These are phyloP conservation scores for Aspergillus avenaceus DNA, from an alignment of 495 filamentous ascomycete species.

Conservation along the genomic window DNA sequence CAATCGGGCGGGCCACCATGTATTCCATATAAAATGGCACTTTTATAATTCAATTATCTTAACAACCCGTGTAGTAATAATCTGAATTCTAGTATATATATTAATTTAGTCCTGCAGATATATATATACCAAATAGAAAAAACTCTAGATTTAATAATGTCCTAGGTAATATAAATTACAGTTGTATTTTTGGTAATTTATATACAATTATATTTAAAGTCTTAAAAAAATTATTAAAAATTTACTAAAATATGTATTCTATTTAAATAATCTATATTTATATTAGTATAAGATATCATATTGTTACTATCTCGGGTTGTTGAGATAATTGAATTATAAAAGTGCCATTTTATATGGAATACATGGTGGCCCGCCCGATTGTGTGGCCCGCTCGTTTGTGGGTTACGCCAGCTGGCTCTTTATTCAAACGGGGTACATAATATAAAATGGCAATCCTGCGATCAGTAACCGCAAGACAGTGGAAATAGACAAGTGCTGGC, in stretches of 20 bases:
- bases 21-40: too few relatives aligned
- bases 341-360: background rate
- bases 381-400: background rate
- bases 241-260: background rate
- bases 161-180: background rate
- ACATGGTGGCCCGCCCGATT: background rate
- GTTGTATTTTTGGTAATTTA: background rate
- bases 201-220: background rate
- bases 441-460: too few relatives aligned
- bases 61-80: background rate
- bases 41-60: background rate
- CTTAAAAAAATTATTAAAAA: background rate
- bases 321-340: background rate
- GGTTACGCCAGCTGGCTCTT: too few relatives aligned
- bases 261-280: background rate
- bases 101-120: too few relatives aligned
- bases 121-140: background rate
- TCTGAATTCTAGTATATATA: background rate
- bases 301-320: too few relatives aligned
- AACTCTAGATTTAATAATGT: background rate
- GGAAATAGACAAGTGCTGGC: too few relatives aligned
- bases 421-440: too few relatives aligned
- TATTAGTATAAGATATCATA: background rate
- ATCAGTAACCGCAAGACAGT: too few relatives aligned
- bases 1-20: background rate